Conservation (phyloP, 345 rosid species). For the Durio zibethinus region DNA sequence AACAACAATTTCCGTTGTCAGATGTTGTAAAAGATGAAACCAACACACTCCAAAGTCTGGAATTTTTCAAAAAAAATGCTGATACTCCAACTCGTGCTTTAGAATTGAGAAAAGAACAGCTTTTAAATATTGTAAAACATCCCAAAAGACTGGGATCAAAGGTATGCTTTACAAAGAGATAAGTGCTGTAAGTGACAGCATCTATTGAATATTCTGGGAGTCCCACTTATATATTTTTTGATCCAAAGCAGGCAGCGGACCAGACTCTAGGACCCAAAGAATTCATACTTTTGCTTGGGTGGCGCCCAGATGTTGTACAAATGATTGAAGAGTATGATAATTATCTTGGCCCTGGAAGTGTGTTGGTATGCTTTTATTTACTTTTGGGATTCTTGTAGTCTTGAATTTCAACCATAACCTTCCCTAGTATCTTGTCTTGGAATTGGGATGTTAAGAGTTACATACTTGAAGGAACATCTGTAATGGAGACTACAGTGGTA, state of each 20-base stretch:
- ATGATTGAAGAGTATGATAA: constrained; percentile 93
- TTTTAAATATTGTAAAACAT: constrained; percentile 49
- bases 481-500: neutral
- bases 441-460: neutral
- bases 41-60: constrained; percentile 20
- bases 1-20: constrained; percentile 42
- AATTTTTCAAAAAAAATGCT: constrained; percentile 26
- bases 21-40: constrained; percentile 31
- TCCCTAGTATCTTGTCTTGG: neutral
- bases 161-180: constrained; percentile 39
- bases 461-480: neutral
- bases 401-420: constrained; percentile 1
- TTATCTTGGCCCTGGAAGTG: constrained; percentile 95
- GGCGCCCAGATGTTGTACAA: constrained; percentile 86
- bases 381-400: neutral
- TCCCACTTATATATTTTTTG: constrained; percentile 16
- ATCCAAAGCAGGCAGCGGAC: constrained; percentile 58
- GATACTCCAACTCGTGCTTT: constrained; percentile 34
- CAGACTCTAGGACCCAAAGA: constrained; percentile 70
- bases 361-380: constrained; percentile 51
- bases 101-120: constrained; percentile 48
- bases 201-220: constrained; percentile 13
- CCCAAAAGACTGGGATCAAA: constrained; percentile 57
- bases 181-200: constrained; percentile 10
- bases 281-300: constrained; percentile 81